Evolutionary conservation across 140 eudicot species (phyloP), one percentile per base, ranked within the genome.

Genomic region (Oenanthe javanica): DNA sequence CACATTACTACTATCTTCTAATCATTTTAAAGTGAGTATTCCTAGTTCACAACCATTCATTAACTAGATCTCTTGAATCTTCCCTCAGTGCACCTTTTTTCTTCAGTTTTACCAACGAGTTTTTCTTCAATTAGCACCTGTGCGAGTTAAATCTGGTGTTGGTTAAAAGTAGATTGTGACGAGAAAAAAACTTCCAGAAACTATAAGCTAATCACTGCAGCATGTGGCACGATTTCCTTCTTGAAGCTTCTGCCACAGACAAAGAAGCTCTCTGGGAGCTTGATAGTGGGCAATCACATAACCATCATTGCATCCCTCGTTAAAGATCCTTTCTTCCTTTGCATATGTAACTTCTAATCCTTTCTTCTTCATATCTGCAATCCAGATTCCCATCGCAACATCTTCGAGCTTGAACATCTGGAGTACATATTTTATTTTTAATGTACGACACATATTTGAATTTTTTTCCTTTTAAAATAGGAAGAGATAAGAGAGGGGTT

Each of bases 381-480:
- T 91, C 97, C 97, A 95, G 61, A 95, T 90, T 21, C 99, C 99
- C 97, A 95, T 91, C 61, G 99, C 97, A n/a, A 95, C 99, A 18
- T 95, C 99, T 89, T 95, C 99, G 50, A 95, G 89, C 86, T 88
- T 93, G 81, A 95, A 95, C 90, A 91, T 87, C 97, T 95, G 96
- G 73, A 50, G 31, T 4, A 45, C 72, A 12, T 84, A 92, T 96
- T 95, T 92, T 94, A 1, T 40, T 40, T 40, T 40, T 40, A 8
- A 40, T 42, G 7, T 38, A n/a, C 3, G 43, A 40, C 43, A 3
- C 1, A 40, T 40, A 40, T 40, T n/a, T n/a, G n/a, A n/a, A n/a
- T n/a, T n/a, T n/a, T n/a, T n/a, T n/a, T n/a, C n/a, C n/a, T n/a
- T n/a, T n/a, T n/a, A n/a, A n/a, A n/a, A n/a, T n/a, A 70, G 21